phyloP scores from a whole-genome alignment of 1,284 basidiomycete genomes.

The Megacollybia platyphylla region DNA sequence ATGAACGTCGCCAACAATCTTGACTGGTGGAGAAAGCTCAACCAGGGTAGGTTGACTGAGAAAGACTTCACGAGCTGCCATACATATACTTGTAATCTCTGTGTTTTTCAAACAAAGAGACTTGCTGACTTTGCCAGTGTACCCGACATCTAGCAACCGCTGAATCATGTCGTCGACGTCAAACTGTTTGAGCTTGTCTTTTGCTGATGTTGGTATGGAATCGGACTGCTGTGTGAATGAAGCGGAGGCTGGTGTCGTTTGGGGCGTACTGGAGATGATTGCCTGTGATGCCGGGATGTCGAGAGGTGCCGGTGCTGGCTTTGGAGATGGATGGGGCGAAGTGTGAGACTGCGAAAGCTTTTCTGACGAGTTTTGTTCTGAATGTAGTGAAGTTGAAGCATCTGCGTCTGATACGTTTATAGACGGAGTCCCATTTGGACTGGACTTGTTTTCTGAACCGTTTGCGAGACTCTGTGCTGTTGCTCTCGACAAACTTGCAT shows the following conservation, averaged over 20 bases:
- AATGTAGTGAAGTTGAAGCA: slow-evolving; percentile 23
- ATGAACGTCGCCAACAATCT: slow-evolving; percentile 99
- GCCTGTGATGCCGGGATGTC: slow-evolving; percentile 66
- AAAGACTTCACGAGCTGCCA: slow-evolving; percentile 95
- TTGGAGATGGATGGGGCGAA: slow-evolving; percentile 28
- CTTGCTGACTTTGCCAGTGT: slow-evolving; percentile 96
- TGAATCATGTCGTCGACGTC: slow-evolving; percentile 99
- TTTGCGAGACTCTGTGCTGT: slow-evolving; percentile 18
- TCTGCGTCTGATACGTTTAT: slow-evolving; percentile 42
- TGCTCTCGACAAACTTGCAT: slow-evolving; percentile 29
- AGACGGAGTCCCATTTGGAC: slow-evolving; percentile 29
- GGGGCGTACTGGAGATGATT: slow-evolving; percentile 51
- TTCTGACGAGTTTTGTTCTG: slow-evolving; percentile 16
- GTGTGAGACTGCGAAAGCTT: slow-evolving; percentile 11
- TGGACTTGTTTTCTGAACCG: slow-evolving; percentile 18
- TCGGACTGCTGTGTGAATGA: slow-evolving; percentile 34
- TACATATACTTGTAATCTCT: slow-evolving; percentile 92
- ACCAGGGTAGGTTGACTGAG: slow-evolving; percentile 95
- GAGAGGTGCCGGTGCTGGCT: slow-evolving; percentile 39
- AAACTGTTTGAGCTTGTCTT: slow-evolving; percentile 53
- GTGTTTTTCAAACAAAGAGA: slow-evolving; percentile 93
- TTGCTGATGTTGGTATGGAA: slow-evolving; percentile 32
- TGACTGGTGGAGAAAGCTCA: slow-evolving; percentile 95
- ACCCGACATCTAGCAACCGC: slow-evolving; percentile 91
- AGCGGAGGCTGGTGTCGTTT: slow-evolving; percentile 33